Evolutionary conservation across 1,284 basidiomycete genomes (phyloP), one percentile per base, ranked within the genome.

Genomic region (Leucoagaricus sp.): DNA sequence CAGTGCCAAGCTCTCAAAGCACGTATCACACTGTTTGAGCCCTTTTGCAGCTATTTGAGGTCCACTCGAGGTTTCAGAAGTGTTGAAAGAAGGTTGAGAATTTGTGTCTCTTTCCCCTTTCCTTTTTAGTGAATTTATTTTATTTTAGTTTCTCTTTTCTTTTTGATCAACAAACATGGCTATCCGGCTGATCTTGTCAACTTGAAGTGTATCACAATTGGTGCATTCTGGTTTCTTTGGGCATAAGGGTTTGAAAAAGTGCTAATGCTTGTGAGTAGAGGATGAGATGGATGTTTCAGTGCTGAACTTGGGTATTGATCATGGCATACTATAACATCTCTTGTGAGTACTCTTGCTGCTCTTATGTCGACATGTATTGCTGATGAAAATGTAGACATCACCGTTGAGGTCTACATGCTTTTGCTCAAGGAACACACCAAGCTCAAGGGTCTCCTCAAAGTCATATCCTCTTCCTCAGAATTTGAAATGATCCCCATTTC

Each of bases 381-480:
- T 55, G 61, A 65, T 55, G 58, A 65, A 2, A 62, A 60, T 26
- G 58, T 64, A n/a, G 67, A 69, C 50, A 65, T 49, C 56, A 28
- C 54, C 13, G 91, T 98, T 57, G 95, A 98, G 75, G 95, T 97
- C 28, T 99, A 98, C 76, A 95, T 91, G 28, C 81, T 96, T 57
- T 99, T 96, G 9, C 80, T 99, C 61, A 98, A 96, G 71, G 94
- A 96, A 68, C 86, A 89, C 44, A 99, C 96, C n/a, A 99, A 98
- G 75, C 83, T 99, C 69, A 96, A 97, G 75, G 96, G 96, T 42
- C 76, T 99, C 23, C 83, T 99, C 34, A 96, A 99, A 75, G 96
- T 99, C 53, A 91, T 99, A 6, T 92, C 93, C 0, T 96, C 95
- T 0, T 96, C 96, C 0, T 90, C 94, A 49, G 97, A 99, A 72